Evolutionary conservation across 2,329 filamentous ascomycete genomes (phyloP).

Genomic region (Sphaerulina vaccinii): DNA sequence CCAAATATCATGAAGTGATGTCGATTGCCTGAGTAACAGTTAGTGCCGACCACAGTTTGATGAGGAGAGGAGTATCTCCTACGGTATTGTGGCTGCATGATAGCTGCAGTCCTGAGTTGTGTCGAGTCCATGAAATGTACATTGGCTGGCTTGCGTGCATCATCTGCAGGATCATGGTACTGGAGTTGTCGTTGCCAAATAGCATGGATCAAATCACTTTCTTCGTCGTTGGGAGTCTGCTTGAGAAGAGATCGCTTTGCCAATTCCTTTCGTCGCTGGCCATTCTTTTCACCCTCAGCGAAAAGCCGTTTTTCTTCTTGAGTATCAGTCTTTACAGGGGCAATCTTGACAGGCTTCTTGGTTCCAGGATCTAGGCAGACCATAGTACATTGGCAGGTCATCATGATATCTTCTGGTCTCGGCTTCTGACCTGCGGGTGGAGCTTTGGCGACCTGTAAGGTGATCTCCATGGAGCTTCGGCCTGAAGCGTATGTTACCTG

Average conservation of each 20-base stretch:
- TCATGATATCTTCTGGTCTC: slow-evolving; percentile 61
- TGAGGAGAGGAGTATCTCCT: not conserved
- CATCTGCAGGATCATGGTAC: slow-evolving; percentile 61
- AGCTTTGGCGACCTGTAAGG: slow-evolving; percentile 69
- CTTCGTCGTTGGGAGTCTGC: slow-evolving; percentile 67
- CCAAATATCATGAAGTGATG: slow-evolving; percentile 80
- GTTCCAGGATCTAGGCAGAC: slow-evolving; percentile 68
- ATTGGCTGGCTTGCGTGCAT: slow-evolving; percentile 56
- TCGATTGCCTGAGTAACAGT: slow-evolving; percentile 19
- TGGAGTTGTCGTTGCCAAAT: slow-evolving; percentile 69
- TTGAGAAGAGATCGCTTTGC: slow-evolving; percentile 61
- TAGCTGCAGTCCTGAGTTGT: slow-evolving; percentile 63
- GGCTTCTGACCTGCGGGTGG: slow-evolving; percentile 57
- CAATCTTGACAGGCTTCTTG: slow-evolving; percentile 63
- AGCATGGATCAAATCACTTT: slow-evolving; percentile 69
- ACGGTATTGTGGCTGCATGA: slow-evolving; percentile 71
- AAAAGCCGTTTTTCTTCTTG: slow-evolving; percentile 65
- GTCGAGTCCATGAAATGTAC: slow-evolving; percentile 63
- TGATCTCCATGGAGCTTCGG: slow-evolving; percentile 70
- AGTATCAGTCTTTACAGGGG: slow-evolving; percentile 61
- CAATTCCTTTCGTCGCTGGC: slow-evolving; percentile 64
- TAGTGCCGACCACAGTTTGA: not conserved
- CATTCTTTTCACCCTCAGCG: slow-evolving; percentile 63
- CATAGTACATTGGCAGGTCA: slow-evolving; percentile 77
- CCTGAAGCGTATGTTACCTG: slow-evolving; percentile 69